These are phyloP conservation scores for Penicillium griseofulvum DNA, from an alignment of 2,329 filamentous ascomycete species.

Conservation along the genomic window DNA sequence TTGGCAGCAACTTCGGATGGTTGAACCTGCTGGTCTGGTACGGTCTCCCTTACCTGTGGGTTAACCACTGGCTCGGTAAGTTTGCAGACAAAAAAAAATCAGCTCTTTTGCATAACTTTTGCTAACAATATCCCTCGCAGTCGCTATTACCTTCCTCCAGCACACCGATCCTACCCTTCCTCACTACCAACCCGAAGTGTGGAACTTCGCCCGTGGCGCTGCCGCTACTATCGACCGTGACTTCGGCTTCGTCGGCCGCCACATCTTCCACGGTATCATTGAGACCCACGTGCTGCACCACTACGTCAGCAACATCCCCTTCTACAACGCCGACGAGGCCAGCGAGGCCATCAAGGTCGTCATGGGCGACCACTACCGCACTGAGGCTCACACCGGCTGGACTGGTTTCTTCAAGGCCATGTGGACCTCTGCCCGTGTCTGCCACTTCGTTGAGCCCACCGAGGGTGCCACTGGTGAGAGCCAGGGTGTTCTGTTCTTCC, in stretches of 20 bases:
- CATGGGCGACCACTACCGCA: slow-evolving; percentile 94
- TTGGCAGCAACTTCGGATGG: slow-evolving; percentile 78
- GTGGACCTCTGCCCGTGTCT: slow-evolving; percentile 77
- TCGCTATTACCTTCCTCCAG: slow-evolving; percentile 95
- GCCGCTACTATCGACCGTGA: slow-evolving; percentile 96
- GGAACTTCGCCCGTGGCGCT: slow-evolving; percentile 91
- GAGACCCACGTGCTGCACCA: slow-evolving; percentile 98
- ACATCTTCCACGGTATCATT: slow-evolving; percentile 90
- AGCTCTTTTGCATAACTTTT: background rate
- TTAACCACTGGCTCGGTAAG: slow-evolving; percentile 98
- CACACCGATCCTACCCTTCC: slow-evolving; percentile 93
- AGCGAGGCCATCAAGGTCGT: slow-evolving; percentile 89
- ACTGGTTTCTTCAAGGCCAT: slow-evolving; percentile 80
- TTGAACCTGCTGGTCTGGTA: slow-evolving; percentile 92
- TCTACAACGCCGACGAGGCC: slow-evolving; percentile 94
- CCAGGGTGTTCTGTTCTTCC: slow-evolving; percentile 88
- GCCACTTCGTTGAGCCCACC: slow-evolving; percentile 96
- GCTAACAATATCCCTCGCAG: slow-evolving; percentile 45
- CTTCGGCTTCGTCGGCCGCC: slow-evolving; percentile 90
- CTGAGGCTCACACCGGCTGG: slow-evolving; percentile 72
- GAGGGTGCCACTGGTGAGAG: slow-evolving; percentile 75
- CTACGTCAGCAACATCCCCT: slow-evolving; percentile 93
- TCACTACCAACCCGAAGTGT: slow-evolving; percentile 81
- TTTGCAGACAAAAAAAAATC: slow-evolving; percentile 21
- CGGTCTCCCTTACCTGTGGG: slow-evolving; percentile 90